phyloP scores from a whole-genome alignment of 768 basidiomycete species.

The Hericium rajendrae region DNA sequence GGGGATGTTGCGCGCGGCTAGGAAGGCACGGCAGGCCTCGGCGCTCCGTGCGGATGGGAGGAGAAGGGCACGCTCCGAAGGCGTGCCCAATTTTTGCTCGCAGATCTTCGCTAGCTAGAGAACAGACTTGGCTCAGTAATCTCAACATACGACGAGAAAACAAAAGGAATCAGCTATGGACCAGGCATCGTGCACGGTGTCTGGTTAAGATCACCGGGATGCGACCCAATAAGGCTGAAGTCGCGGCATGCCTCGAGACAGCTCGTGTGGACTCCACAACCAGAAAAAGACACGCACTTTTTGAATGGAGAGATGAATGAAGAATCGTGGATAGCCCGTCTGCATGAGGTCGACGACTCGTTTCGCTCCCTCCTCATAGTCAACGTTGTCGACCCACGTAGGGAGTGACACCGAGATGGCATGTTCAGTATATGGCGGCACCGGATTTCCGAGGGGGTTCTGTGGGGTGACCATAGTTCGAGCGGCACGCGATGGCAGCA shows the following conservation, averaged over 20 bases:
- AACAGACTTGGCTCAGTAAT: background rate
- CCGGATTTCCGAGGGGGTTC: slow-evolving; percentile 34
- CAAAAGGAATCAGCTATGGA: background rate
- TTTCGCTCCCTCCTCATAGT: slow-evolving; percentile 82
- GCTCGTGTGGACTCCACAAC: no score
- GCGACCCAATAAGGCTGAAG: background rate
- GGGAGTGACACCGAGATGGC: slow-evolving; percentile 95
- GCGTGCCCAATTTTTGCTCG: slow-evolving; percentile 64
- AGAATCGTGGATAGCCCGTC: slow-evolving; percentile 90
- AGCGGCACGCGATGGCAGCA: no score
- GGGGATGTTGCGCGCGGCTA: slow-evolving; percentile 42
- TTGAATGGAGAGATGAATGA: slow-evolving; percentile 77
- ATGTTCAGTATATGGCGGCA: slow-evolving; percentile 68
- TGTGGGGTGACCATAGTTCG: slow-evolving; percentile 4
- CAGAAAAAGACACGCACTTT: slow-evolving; percentile 42
- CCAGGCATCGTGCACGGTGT: background rate
- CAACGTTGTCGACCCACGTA: slow-evolving; percentile 86
- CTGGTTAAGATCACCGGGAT: background rate
- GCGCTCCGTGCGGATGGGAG: slow-evolving; percentile 69
- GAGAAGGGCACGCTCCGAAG: slow-evolving; percentile 69
- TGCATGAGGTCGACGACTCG: slow-evolving; percentile 74
- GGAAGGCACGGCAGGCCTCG: slow-evolving; percentile 65
- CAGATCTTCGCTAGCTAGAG: slow-evolving; percentile 70
- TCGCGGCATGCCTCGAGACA: no score
- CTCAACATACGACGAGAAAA: background rate